These are phyloP conservation scores for Teunomyces lycoperdinae DNA, from an alignment of 805 yeast genomes.

Conservation along the genomic window DNA sequence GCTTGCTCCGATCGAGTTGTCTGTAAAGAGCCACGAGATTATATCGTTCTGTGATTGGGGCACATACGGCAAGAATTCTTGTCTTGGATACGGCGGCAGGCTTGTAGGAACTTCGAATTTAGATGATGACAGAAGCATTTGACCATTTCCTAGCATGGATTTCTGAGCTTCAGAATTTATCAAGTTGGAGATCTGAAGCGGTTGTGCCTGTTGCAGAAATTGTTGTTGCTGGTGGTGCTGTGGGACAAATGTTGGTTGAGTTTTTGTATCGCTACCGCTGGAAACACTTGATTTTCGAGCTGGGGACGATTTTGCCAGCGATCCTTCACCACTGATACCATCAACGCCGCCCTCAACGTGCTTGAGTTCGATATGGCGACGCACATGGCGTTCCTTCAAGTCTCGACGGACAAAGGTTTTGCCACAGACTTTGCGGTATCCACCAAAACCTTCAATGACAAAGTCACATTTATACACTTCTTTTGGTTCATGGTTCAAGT, in stretches of 20 bases:
- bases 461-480: constrained; percentile 58
- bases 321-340: background rate
- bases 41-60: constrained; percentile 38
- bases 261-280: background rate
- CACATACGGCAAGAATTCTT: background rate
- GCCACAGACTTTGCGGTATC: constrained; percentile 44
- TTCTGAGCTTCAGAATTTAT: constrained; percentile 11
- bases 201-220: background rate
- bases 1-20: constrained; percentile 5
- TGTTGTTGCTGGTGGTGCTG: background rate
- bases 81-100: background rate
- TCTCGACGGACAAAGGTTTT: constrained; percentile 66
- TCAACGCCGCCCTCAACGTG: background rate
- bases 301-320: background rate
- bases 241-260: background rate
- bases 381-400: constrained; percentile 41
- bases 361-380: constrained; percentile 24
- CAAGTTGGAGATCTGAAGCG: constrained; percentile 10
- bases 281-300: background rate
- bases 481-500: constrained; percentile 55
- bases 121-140: background rate
- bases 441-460: constrained; percentile 38
- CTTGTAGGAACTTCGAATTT: background rate
- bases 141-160: background rate
- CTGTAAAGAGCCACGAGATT: constrained; percentile 39